These are phyloP conservation scores for Tuber magnatum DNA, from an alignment of 495 filamentous ascomycete species.

Conservation along the genomic window DNA sequence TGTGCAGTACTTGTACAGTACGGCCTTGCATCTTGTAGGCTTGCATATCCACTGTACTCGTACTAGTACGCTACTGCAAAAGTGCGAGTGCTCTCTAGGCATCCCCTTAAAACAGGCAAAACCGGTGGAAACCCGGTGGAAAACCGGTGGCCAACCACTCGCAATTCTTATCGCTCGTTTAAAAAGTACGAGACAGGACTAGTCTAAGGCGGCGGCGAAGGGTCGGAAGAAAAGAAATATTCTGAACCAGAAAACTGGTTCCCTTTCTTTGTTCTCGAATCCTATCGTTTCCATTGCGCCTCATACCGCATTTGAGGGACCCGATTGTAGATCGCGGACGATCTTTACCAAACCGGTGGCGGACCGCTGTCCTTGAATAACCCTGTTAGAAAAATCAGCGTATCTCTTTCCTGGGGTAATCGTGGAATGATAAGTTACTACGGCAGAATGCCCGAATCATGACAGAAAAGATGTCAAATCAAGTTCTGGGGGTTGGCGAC, in stretches of 20 bases:
- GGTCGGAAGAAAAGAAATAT: not conserved
- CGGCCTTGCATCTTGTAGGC: not conserved
- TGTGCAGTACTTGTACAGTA: not conserved
- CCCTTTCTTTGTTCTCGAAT: not conserved
- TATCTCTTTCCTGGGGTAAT: not conserved
- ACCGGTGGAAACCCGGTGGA: no score
- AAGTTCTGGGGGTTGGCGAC: not conserved
- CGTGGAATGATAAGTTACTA: not conserved
- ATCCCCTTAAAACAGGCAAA: not conserved
- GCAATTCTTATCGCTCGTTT: not conserved
- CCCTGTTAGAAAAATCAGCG: not conserved
- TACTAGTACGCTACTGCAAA: not conserved
- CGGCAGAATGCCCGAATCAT: not conserved
- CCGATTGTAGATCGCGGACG: not conserved
- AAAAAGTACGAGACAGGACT: not conserved
- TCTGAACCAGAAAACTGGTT: not conserved
- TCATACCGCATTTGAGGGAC: not conserved
- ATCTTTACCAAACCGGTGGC: not conserved
- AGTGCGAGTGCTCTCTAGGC: not conserved
- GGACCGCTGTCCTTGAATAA: not conserved
- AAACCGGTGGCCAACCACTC: not conserved
- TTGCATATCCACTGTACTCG: not conserved
- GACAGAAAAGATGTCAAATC: not conserved
- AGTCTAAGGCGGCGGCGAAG: not conserved
- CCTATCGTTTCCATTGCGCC: not conserved